Base-by-base conservation (phyloP, 2,329 filamentous ascomycete species). In the Fusarium kyushuense region DNA sequence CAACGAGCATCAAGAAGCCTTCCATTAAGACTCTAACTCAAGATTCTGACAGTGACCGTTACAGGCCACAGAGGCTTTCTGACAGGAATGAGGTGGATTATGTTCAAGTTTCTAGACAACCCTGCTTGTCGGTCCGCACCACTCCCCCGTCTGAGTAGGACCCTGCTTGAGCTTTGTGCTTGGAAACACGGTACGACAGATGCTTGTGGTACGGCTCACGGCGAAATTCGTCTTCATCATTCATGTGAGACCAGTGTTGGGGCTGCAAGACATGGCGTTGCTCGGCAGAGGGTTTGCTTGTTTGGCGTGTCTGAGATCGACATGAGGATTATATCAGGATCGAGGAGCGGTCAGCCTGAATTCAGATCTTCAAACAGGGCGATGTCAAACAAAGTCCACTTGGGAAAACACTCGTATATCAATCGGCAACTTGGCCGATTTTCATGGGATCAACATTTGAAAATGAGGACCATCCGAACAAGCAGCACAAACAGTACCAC, bases 131-230 rank as follows among this genome's bases (percentile, higher is more conserved):
- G 23, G 41, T 57, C 51, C 27, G n/a, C 55, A 54, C 38, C 65
- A 65, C 47, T 29, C 55, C 55, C 52, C 45, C 45, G 56, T 69
- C 57, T 33, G 35, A 33, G 53, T 63, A 67, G 41, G 54, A 63
- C 40, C 45, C 49, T 65, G 63, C 47, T 51, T 51, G 32, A 23
- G 36, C 48, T 49, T 49, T 63, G 56, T 58, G 60, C 64, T 61
- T 62, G 54, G 70, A 72, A 72, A 66, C 66, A 69, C 55, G 43
- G 54, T 68, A 69, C 55, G 35, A 54, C 61, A 68, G 60, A 43
- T 53, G 32, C 32, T 54, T 60, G 68, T 73, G 56, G 49, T 58
- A 66, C 70, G 53, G 52, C 55, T 52, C 53, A 60, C 65, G 54
- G 53, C 48, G n/a, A 72, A 72, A 70, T 42, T 70, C 53, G 56